A percentile compares a stretch with the other conserved stretches of the same genome.
Evolutionary conservation across 2,329 filamentous ascomycete genomes (phyloP).

Genomic region (Aspergillus ruber): DNA sequence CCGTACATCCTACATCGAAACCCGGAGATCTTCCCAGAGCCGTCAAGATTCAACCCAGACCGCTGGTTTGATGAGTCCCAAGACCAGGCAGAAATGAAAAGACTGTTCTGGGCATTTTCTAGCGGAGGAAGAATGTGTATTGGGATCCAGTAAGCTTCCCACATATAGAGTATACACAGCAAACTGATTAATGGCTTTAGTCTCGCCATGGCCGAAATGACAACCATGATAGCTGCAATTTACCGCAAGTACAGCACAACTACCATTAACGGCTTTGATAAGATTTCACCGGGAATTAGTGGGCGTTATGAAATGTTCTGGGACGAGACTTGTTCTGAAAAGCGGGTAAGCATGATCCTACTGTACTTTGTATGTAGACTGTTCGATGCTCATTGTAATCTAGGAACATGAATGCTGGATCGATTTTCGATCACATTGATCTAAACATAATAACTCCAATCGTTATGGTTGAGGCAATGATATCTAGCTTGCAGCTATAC

Average conservation of each 20-base stretch:
- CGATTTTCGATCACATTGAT: neutral
- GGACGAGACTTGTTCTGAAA: constrained; percentile 15
- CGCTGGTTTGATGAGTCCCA: constrained; percentile 20
- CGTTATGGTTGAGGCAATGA: too few species aligned
- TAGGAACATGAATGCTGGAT: constrained; percentile 1
- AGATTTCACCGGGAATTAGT: constrained; percentile 20
- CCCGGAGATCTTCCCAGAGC: constrained; percentile 21
- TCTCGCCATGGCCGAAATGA: constrained; percentile 48
- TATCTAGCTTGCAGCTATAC: too few species aligned
- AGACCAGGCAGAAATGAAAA: constrained; percentile 23
- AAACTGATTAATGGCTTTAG: constrained; percentile 14
- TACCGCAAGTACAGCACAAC: constrained; percentile 40
- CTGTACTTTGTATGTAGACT: too few species aligned
- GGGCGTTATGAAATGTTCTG: constrained; percentile 25
- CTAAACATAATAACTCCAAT: neutral
- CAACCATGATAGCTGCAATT: constrained; percentile 39
- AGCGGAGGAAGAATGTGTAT: constrained; percentile 38
- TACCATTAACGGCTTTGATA: constrained; percentile 15
- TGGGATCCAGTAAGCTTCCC: constrained; percentile 25
- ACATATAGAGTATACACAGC: too few species aligned
- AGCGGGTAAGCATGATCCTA: neutral
- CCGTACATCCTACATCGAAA: constrained; percentile 31
- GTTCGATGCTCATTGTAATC: neutral
- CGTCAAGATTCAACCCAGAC: constrained; percentile 24
- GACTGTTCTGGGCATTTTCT: constrained; percentile 35